Conservation (phyloP, 1,284 basidiomycete genomes). For the Pyrrhoderma lamaoense region DNA sequence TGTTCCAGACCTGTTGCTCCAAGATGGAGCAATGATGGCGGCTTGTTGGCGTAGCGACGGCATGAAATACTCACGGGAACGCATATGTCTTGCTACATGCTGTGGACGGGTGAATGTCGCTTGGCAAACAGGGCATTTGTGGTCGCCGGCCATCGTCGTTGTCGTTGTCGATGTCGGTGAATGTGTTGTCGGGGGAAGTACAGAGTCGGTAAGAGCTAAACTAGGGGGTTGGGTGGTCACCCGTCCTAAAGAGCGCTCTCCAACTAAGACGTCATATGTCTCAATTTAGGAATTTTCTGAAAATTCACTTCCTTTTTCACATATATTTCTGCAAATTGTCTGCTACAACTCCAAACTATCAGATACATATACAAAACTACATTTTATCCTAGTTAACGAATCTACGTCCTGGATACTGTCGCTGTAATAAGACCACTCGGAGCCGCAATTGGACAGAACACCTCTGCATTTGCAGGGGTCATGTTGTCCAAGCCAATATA, state of each 20-base stretch:
- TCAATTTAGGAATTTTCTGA: no score
- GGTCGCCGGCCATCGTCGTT: slow-evolving; percentile 53
- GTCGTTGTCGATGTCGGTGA: slow-evolving; percentile 5
- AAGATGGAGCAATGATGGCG: slow-evolving; percentile 8
- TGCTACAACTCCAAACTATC: slow-evolving; percentile 1
- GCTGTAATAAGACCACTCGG: slow-evolving; percentile 47
- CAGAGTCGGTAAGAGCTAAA: no score
- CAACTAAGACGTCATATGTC: no score
- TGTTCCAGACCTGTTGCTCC: background rate
- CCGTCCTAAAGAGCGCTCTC: no score
- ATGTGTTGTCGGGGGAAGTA: background rate
- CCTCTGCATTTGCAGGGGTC: slow-evolving; percentile 64
- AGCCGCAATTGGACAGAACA: slow-evolving; percentile 74
- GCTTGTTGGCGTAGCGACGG: slow-evolving; percentile 10
- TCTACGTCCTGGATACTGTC: slow-evolving; percentile 33
- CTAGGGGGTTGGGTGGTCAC: no score
- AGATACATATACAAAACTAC: background rate
- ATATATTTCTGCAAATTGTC: no score
- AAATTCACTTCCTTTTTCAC: no score
- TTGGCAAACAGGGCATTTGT: slow-evolving; percentile 75
- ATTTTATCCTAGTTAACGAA: background rate
- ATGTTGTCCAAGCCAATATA: slow-evolving; percentile 47
- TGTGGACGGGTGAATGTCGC: slow-evolving; percentile 86
- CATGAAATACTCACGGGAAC: slow-evolving; percentile 62
- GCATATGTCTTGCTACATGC: slow-evolving; percentile 85